These are phyloP conservation scores for Scedosporium aurantiacum DNA, from an alignment of 2,329 filamentous ascomycete species.

Conservation along the genomic window DNA sequence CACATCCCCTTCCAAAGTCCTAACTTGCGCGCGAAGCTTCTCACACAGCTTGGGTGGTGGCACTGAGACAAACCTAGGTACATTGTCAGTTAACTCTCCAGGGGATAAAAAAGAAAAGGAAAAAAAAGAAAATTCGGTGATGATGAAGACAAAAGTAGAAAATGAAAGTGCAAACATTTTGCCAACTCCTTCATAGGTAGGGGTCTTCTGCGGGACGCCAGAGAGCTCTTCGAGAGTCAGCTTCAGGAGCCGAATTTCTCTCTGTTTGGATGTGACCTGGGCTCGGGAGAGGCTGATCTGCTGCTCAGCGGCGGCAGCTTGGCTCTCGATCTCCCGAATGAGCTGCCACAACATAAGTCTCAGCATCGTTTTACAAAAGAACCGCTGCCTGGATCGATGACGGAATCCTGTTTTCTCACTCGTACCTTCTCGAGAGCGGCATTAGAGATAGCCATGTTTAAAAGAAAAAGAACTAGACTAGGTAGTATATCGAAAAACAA, in stretches of 20 bases:
- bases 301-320: constrained; percentile 79
- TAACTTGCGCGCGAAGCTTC: constrained; percentile 64
- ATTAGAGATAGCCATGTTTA: constrained; percentile 84
- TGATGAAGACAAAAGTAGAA: background rate
- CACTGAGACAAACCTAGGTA: constrained; percentile 70
- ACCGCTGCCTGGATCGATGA: background rate
- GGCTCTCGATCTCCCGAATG: constrained; percentile 85
- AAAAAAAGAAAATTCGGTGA: too few species aligned
- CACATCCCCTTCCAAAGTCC: constrained; percentile 66
- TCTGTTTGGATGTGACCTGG: constrained; percentile 75
- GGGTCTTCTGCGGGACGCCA: constrained; percentile 62
- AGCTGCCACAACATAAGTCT: constrained; percentile 41
- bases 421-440: constrained; percentile 85
- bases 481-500: background rate
- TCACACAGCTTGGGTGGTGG: constrained; percentile 62
- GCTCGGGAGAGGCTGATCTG: constrained; percentile 79
- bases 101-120: background rate
- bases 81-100: background rate
- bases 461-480: background rate
- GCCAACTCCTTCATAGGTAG: constrained; percentile 87
- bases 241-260: constrained; percentile 79
- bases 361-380: constrained; percentile 3
- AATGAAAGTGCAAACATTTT: constrained; percentile 63
- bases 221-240: constrained; percentile 75
- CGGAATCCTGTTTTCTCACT: background rate